Base-by-base conservation (phyloP, 2,329 filamentous ascomycete genomes). In the Emergomyces africanus region DNA sequence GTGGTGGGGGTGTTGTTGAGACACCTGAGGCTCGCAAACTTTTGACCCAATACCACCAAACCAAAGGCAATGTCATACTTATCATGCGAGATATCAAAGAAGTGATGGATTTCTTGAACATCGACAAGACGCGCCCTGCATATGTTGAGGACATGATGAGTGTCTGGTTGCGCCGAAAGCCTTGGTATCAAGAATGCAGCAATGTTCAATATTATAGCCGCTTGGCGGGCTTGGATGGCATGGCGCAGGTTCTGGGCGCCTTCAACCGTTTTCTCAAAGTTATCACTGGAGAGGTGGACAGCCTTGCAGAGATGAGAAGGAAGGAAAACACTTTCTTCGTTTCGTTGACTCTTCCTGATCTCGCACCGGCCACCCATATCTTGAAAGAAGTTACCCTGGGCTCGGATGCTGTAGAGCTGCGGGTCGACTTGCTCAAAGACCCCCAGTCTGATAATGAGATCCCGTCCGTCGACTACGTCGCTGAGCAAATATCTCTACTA, bases 141-240 rank as follows among this genome's bases (percentile, higher is more conserved):
- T 97, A 96, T 69, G 86, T 90, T 5, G 90, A 94, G 65, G 87
- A 97, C 67, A 95, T 96, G 77, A 87, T 90, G 75, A 85, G 84
- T 10, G 92, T 99, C 2, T 99, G 95, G 79, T 77, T 89, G 60
- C 86, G 92, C 57, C 85, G 94, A 42, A 94, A 90, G 71, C 87
- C 86, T 2, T 96, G 89, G 85, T 97, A 90, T 73, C 81, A 89
- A 60, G 84, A 92, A 71, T 97, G 94, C 78, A 96, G 91, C 77
- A 99, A 95, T 70, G 87, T 90, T 66, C 85, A 95, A 66, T 97
- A 96, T 76, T 88, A 92, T 76, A 95, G 89, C 71, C 89, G 90
- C 56, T 84, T 77, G 51, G 77, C 81, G 2, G 78, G 78, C 44
- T 72, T 78, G 25, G 72, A 73, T 15, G 77, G 77, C 41, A 72